Conservation (phyloP, 75 land plant species). For the Cryptomeria japonica region DNA sequence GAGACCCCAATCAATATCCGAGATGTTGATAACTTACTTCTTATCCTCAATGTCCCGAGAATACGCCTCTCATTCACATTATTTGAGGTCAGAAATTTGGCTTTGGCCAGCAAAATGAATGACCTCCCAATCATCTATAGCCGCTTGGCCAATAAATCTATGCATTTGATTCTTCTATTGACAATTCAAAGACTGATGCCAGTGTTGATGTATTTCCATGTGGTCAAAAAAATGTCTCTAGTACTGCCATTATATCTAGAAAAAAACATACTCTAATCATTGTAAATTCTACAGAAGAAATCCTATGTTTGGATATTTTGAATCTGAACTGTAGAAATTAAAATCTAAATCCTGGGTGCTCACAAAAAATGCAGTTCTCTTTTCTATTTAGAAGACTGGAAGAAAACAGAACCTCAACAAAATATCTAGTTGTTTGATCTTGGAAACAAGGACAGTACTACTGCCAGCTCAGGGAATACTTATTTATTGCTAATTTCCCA, state of each 20-base stretch:
- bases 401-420: not conserved
- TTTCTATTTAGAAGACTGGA: not conserved
- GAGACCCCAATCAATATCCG: not conserved
- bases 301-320: not conserved
- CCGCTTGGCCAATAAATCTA: not conserved
- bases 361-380: not conserved
- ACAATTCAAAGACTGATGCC: not conserved
- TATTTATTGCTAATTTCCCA: not conserved
- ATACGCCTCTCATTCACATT: not conserved
- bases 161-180: not conserved
- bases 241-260: not conserved
- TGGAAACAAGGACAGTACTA: not conserved
- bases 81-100: not conserved
- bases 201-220: not conserved
- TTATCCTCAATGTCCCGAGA: not conserved
- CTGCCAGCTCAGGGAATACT: not conserved
- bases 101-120: not conserved
- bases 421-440: not conserved
- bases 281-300: not conserved
- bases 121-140: not conserved
- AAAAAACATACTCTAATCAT: not conserved
- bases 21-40: not conserved
- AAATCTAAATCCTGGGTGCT: not conserved
- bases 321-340: not conserved
- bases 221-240: not conserved